Base-by-base conservation (phyloP, 2,329 filamentous ascomycete genomes). In the Colletotrichum sp. region DNA sequence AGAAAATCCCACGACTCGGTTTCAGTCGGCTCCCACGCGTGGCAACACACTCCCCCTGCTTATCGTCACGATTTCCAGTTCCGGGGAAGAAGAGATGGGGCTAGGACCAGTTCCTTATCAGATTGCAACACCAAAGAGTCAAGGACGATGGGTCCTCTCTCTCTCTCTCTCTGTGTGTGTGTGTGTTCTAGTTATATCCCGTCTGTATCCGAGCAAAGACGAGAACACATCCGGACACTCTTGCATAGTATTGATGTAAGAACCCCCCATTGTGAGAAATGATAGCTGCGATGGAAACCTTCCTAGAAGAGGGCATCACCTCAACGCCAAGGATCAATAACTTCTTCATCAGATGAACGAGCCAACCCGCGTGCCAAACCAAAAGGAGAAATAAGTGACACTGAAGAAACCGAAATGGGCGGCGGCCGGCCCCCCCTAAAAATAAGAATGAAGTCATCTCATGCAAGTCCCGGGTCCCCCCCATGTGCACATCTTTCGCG, bases 391-490 rank as follows among this genome's bases (percentile, higher is more conserved):
- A 48, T n/a, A n/a, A 48, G 39, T 48, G 39, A 48, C 39, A 48
- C 19, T 48, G 39, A n/a, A 48, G 39, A 48, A 48, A 48, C 39
- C 39, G 39, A n/a, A n/a, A 48, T 8, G 39, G 39, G 19, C 16
- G 19, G 39, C 39, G 5, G 39, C 19, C 16, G n/a, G n/a, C 28
- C 27, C 39, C 39, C 39, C 39, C 9, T 12, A 48, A 28, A 68
- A 39, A 55, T 48, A 61, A 70, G 27, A 48, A 75, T 72, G 68
- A 75, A 75, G 72, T 72, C 72, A 75, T 75, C 48, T 64, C 68
- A 75, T 72, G 72, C 68, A 72, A 22, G 36, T 48, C 30, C 68
- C 61, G 30, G 72, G 72, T 48, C 39, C 39, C 25, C 68, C 72
- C 65, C 72, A 52, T 72, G 61, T 44, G 72, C 72, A 72, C 64